Percentiles rank a stretch among this genome's conserved stretches.
phyloP scores from a whole-genome alignment of 2,329 filamentous ascomycete species.

The Achaetomium macrosporum region DNA sequence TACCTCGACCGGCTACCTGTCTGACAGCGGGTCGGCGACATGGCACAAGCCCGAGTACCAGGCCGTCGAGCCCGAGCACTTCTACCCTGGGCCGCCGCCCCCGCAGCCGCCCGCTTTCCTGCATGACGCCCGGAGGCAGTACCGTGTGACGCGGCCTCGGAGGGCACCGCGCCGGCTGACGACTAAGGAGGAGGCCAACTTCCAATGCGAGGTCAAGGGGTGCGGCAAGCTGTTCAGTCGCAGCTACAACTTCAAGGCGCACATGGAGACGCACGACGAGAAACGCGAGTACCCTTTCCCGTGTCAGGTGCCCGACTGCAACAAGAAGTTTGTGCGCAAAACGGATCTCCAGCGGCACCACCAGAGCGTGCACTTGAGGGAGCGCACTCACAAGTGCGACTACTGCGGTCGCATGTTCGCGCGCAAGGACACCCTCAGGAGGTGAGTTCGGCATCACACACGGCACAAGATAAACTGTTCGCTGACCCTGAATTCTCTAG shows the following conservation, averaged over 20 bases:
- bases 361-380: constrained; percentile 67
- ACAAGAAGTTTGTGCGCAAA: constrained; percentile 72
- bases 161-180: constrained; percentile 48
- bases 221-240: constrained; percentile 78
- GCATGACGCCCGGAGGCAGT: constrained; percentile 26
- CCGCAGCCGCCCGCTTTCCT: constrained; percentile 22
- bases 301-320: constrained; percentile 61
- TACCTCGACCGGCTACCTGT: constrained; percentile 34
- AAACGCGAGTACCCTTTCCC: constrained; percentile 63
- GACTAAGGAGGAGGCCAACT: constrained; percentile 64
- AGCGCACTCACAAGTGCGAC: constrained; percentile 63
- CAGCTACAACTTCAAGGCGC: constrained; percentile 81
- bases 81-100: constrained; percentile 26
- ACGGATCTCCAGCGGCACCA: constrained; percentile 65
- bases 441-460: constrained; percentile 43
- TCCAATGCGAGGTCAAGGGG: constrained; percentile 59
- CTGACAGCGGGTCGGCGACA: constrained; percentile 31
- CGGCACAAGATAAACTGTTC: neutral
- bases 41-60: constrained; percentile 38
- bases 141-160: constrained; percentile 30
- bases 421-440: constrained; percentile 74
- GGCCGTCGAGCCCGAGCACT: constrained; percentile 31
- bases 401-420: constrained; percentile 68
- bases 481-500: constrained; percentile 35
- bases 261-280: constrained; percentile 78